A percentile compares a stretch with the other conserved stretches of the same genome.
Evolutionary conservation across 495 filamentous ascomycete species (phyloP).

Genomic region (Xylona heveae): DNA sequence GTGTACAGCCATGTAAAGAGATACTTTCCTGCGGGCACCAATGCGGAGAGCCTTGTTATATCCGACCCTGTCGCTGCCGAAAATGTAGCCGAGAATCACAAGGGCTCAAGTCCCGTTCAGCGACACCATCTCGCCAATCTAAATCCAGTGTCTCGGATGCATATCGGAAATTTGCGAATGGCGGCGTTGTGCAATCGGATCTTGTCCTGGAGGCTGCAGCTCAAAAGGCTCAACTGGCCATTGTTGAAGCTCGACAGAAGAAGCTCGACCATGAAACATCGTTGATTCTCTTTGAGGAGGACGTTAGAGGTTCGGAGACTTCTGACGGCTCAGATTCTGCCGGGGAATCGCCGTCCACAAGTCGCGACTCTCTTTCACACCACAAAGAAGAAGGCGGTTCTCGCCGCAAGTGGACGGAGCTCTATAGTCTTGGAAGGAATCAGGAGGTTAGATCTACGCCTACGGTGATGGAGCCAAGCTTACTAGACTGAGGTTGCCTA

Average conservation of each 20-base stretch:
- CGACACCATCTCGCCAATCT: background rate
- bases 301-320: no score
- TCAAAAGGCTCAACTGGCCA: background rate
- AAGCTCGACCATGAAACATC: no score
- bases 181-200: background rate
- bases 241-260: background rate
- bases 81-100: background rate
- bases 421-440: no score
- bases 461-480: no score
- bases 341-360: no score
- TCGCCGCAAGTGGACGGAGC: no score
- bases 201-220: background rate
- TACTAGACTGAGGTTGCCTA: no score
- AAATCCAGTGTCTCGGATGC: background rate
- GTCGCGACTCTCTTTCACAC: no score
- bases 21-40: conserved; percentile 3
- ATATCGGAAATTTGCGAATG: background rate
- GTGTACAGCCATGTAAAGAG: background rate
- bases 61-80: background rate
- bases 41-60: conserved; percentile 1
- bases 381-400: no score
- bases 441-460: no score
- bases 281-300: no score
- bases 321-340: no score
- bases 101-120: background rate